These are phyloP conservation scores for Trichoderma sp. DNA, from an alignment of 2,329 filamentous ascomycete genomes.

Conservation along the genomic window DNA sequence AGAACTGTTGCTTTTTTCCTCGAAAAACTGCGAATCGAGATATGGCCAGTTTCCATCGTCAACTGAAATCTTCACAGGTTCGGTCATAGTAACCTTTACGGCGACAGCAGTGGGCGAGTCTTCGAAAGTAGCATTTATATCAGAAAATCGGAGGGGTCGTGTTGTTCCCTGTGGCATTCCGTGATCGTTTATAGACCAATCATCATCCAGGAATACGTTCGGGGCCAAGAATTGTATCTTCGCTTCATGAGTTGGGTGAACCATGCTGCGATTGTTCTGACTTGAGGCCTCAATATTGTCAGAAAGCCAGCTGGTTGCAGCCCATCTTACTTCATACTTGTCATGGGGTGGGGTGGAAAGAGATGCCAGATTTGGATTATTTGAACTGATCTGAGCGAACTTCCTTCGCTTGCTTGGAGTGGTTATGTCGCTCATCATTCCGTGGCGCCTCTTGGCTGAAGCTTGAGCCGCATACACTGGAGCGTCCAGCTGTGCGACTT, in stretches of 20 bases:
- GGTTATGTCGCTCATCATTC: slow-evolving; percentile 25
- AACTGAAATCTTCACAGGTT: slow-evolving; percentile 17
- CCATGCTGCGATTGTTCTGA: not conserved
- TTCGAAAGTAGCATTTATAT: not conserved
- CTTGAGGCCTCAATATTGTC: not conserved
- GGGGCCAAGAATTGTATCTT: slow-evolving; percentile 40
- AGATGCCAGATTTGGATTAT: not conserved
- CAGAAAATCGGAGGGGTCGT: not conserved
- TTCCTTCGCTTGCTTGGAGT: slow-evolving; percentile 21
- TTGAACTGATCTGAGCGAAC: not conserved
- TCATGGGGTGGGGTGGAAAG: not conserved
- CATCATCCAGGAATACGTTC: slow-evolving; percentile 39
- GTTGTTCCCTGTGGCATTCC: not conserved
- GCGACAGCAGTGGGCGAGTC: not conserved
- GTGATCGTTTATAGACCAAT: slow-evolving; percentile 13
- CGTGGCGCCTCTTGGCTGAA: slow-evolving; percentile 32
- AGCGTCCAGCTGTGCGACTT: slow-evolving; percentile 49
- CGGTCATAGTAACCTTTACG: not conserved
- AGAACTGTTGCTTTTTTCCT: slow-evolving; percentile 27
- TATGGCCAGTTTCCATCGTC: slow-evolving; percentile 34
- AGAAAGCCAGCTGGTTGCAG: not conserved
- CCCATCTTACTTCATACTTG: slow-evolving; percentile 2
- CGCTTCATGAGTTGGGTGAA: not conserved
- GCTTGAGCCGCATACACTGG: slow-evolving; percentile 48
- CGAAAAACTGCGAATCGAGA: slow-evolving; percentile 35